Evolutionary conservation across 2,329 filamentous ascomycete genomes (phyloP).

Genomic region (Colletotrichum shisoi): DNA sequence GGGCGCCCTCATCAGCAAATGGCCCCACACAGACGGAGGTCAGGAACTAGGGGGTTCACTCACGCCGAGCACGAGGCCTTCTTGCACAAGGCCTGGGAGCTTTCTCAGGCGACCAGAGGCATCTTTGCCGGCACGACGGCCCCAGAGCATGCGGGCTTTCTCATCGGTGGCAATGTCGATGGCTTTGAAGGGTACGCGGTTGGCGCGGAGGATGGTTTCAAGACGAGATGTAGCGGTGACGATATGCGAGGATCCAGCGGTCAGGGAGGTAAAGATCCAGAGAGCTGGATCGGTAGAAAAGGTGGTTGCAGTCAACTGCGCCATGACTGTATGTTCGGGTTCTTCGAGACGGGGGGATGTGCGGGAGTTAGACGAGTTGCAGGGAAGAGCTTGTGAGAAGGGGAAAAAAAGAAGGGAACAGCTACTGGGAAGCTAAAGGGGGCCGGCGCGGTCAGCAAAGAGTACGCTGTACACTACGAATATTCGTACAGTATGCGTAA

Average conservation of each 20-base stretch:
- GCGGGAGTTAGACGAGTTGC: constrained; percentile 26
- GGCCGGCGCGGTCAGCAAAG: constrained; percentile 26
- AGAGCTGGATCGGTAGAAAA: constrained; percentile 73
- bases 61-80: constrained; percentile 85
- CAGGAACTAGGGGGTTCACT: constrained; percentile 46
- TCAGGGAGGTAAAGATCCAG: constrained; percentile 96
- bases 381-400: constrained; percentile 35
- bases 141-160: constrained; percentile 87
- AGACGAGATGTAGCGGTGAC: constrained; percentile 94
- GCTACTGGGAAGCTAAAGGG: constrained; percentile 31
- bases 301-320: constrained; percentile 45
- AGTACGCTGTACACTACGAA: background rate
- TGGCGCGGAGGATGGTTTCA: constrained; percentile 94
- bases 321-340: constrained; percentile 35
- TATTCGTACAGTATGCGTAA: too few species aligned
- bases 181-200: constrained; percentile 91
- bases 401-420: constrained; percentile 7
- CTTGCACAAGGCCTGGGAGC: constrained; percentile 87
- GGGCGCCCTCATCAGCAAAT: constrained; percentile 9
- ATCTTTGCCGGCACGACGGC: constrained; percentile 79
- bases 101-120: constrained; percentile 71
- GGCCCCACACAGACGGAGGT: background rate
- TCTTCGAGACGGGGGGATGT: constrained; percentile 20
- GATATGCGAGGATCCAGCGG: constrained; percentile 93
- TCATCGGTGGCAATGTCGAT: constrained; percentile 91